Percentiles rank a stretch among this genome's conserved stretches.
These are phyloP conservation scores for Pseudognaphalium luteoalbum DNA, from an alignment of 129 eudicot genomes.

Conservation along the genomic window DNA sequence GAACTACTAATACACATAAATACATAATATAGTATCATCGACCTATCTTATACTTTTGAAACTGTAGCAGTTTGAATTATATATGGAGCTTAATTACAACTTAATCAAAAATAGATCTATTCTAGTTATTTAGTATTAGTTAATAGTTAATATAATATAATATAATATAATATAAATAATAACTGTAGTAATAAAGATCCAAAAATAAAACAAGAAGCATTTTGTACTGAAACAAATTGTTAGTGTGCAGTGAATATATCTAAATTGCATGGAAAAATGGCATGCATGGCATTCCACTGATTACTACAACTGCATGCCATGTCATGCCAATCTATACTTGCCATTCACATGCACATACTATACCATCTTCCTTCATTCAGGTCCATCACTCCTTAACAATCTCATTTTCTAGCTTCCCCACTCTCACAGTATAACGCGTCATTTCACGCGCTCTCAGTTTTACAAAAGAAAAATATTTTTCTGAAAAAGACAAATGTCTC, in stretches of 20 bases:
- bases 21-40: too few species aligned
- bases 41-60: too few species aligned
- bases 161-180: too few species aligned
- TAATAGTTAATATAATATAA: too few species aligned
- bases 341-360: conserved; percentile 27
- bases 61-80: too few species aligned
- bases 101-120: too few species aligned
- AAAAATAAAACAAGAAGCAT: conserved; percentile 19
- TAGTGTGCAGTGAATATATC: conserved; percentile 35
- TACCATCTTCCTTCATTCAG: background rate
- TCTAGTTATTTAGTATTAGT: background rate
- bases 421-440: too few species aligned
- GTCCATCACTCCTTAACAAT: conserved; percentile 1
- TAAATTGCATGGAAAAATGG: conserved; percentile 41
- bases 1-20: too few species aligned
- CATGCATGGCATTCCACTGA: conserved; percentile 58
- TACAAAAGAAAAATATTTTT: too few species aligned
- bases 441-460: too few species aligned
- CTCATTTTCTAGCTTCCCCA: background rate
- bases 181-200: background rate
- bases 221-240: conserved; percentile 27
- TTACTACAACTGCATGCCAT: conserved; percentile 59
- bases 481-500: too few species aligned
- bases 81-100: too few species aligned
- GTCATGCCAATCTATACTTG: conserved; percentile 60